Base-by-base conservation (phyloP, 2,329 filamentous ascomycete species). In the Tolypocladium endophyticum region DNA sequence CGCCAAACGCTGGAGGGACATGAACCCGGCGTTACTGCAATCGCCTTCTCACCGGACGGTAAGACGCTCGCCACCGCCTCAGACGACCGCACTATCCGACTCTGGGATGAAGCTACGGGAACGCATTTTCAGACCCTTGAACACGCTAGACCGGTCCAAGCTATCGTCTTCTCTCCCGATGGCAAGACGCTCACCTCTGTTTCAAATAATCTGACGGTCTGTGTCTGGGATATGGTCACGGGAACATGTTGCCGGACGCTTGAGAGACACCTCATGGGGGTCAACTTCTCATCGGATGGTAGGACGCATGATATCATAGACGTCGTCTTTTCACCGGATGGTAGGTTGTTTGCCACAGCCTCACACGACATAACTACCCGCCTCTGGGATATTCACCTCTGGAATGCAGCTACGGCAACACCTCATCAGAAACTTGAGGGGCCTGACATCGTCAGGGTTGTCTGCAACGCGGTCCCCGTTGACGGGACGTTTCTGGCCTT, bases 1-100 rank as follows among this genome's bases (percentile, higher is more conserved):
- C 47, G 47, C 14, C 28, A 20, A 7, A 52, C 47, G 16, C 25
- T 33, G 3, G 39, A 47, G 43, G 43, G 43, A 12, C 43, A 47
- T 18, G 0, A 0, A 14, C 5, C 1, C 0, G 2, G 11, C 0
- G 25, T 50, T 12, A 9, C 1, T 0, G 25, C 20, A 4, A 30
- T 50, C 1, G 25, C 14, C 14, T 50, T 50, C 5, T 50, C 45
- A 2, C 45, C 45, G 1, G 45, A 50, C 20, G 14, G 45, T 6
- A 16, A 20, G 25, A 50, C 16, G 23, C 45, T 50, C 4, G 45
- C 45, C 0, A 8, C 45, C 3, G 25, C 14, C 23, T 30, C 45
- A 30, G 2, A 9, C 2, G 45, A 50, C 5, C 0, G 2, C 2
- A 30, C 14, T 30, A 50, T 30, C 14, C 25, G 25, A 11, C 14